Evolutionary conservation across 2,329 filamentous ascomycete species (phyloP), one percentile per base, ranked within the genome.

Genomic region (Arthrocladium fulminans): DNA sequence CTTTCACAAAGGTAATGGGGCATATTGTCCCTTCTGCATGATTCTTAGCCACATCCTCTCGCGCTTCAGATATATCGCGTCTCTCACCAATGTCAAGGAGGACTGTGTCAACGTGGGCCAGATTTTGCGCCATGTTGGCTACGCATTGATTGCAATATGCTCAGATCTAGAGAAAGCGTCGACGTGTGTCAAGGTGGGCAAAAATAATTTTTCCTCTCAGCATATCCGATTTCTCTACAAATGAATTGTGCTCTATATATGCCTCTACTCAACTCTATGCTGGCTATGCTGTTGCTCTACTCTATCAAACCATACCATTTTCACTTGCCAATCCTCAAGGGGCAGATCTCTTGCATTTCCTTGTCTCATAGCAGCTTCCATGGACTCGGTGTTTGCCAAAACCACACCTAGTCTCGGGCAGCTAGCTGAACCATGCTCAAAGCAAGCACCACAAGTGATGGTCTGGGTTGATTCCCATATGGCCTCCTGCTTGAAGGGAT

Each of bases 1-100:
- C 52, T 47, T 54, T 54, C 3, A 56, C 54, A 38, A 54, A 56
- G 8, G 42, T 50, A 17, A 56, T 56, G 8, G 54, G 54, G 42
- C 54, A 56, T 47, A 56, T 50, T n/a, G 54, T 56, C 20, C 54
- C 54, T 49, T 56, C 54, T 56, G 45, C 38, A 22, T 9, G 15
- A 19, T 10, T 40, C 20, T 23, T n/a, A 23, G 5, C 15, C 2
- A 10, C 22, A n/a, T 29, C 32, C 20, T 39, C 34, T 13, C 8
- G 3, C n/a, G 4, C n/a, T 10, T 5, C 10, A 9, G 5, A 24
- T 20, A 42, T 8, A 3, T 3, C 22, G 8, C 13, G 9, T 38
- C 7, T 20, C 45, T 32, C 42, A 48, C 45, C 45, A 25, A 48
- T 48, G 23, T 48, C 45, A 30, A 48, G 45, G n/a, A 48, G 25